Conservation (phyloP, 768 basidiomycete genomes). For the Boletus reticuloceps region DNA sequence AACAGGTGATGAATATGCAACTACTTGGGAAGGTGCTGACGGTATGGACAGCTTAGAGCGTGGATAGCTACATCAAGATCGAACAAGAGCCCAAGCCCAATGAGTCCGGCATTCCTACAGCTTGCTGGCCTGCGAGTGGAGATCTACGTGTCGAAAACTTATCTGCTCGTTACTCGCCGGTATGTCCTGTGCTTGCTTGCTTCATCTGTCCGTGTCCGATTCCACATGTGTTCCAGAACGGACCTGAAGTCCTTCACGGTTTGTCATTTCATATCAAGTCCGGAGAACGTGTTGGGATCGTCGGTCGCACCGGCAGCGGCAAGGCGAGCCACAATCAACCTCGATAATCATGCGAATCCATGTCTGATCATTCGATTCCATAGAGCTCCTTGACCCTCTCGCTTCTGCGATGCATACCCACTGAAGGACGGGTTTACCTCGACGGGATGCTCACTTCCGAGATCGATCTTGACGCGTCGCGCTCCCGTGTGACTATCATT, state of each 20-base stretch:
- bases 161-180: conserved; percentile 3
- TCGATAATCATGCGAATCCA: not conserved
- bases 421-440: not conserved
- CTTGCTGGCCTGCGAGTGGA: not conserved
- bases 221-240: not conserved
- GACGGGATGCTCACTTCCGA: not conserved
- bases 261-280: not conserved
- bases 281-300: not conserved
- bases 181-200: not conserved
- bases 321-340: not conserved
- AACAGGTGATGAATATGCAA: not conserved
- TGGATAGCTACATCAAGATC: not conserved
- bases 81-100: not conserved
- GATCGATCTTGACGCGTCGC: not conserved
- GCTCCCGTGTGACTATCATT: too few species aligned
- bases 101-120: not conserved
- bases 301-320: not conserved
- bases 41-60: not conserved
- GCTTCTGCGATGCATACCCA: not conserved
- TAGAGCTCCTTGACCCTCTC: not conserved
- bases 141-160: conserved; percentile 2
- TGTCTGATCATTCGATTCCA: not conserved
- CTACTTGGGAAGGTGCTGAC: not conserved
- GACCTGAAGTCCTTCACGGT: not conserved
- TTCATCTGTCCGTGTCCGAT: not conserved